A percentile compares a stretch with the other conserved stretches of the same genome.
Evolutionary conservation across 106 monocot species (phyloP).

Genomic region (Chionographis japonica): DNA sequence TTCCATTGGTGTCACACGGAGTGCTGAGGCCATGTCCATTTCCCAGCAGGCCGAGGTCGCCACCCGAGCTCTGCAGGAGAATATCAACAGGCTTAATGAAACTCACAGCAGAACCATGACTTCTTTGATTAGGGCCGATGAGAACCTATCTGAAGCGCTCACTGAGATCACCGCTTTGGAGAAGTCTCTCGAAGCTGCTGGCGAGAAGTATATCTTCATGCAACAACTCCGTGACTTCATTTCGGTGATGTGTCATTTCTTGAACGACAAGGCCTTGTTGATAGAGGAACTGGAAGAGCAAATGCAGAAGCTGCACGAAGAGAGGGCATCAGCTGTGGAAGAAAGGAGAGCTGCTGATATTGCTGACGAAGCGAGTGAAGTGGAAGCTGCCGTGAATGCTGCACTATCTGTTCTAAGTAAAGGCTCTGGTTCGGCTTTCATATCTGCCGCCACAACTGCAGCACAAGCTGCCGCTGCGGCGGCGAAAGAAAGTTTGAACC

Average conservation of each 20-base stretch:
- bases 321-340: slow-evolving; percentile 39
- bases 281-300: slow-evolving; percentile 93
- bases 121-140: slow-evolving; percentile 56
- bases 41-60: slow-evolving; percentile 74
- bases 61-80: slow-evolving; percentile 50
- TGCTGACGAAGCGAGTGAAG: slow-evolving; percentile 44
- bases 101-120: slow-evolving; percentile 48
- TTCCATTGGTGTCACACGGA: slow-evolving; percentile 24
- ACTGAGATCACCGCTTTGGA: slow-evolving; percentile 69
- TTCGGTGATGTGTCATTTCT: slow-evolving; percentile 75
- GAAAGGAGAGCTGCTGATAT: slow-evolving; percentile 64
- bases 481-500: slow-evolving; percentile 47
- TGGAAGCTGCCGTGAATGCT: slow-evolving; percentile 78
- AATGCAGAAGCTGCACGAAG: slow-evolving; percentile 85
- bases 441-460: slow-evolving; percentile 62
- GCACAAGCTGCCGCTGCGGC: slow-evolving; percentile 63
- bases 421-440: slow-evolving; percentile 40
- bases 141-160: slow-evolving; percentile 53
- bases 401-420: slow-evolving; percentile 60
- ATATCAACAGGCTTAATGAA: slow-evolving; percentile 62
- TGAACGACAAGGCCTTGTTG: slow-evolving; percentile 78
- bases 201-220: slow-evolving; percentile 74
- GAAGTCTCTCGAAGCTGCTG: slow-evolving; percentile 60
- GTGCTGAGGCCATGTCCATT: slow-evolving; percentile 67
- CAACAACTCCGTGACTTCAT: slow-evolving; percentile 86